phyloP scores from a whole-genome alignment of 202 grass and related monocot species.

The Dendrocalamus latiflorus region DNA sequence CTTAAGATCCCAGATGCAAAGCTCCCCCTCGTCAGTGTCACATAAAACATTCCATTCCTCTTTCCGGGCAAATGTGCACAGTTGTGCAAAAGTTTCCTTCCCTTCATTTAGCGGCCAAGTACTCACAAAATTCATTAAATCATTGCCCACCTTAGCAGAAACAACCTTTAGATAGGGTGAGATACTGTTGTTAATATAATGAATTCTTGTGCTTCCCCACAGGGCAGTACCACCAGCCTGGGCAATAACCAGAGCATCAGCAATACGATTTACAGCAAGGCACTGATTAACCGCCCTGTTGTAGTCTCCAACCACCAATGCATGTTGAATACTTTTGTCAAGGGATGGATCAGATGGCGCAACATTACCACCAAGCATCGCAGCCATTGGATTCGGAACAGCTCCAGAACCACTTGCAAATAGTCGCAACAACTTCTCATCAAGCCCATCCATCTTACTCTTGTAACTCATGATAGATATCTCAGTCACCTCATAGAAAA shows the following conservation, averaged over 20 bases:
- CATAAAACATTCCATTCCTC: slow-evolving; percentile 91
- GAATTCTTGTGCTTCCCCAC: slow-evolving; percentile 81
- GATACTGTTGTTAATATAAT: slow-evolving; percentile 75
- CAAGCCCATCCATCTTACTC: too few species aligned
- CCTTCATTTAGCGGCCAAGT: slow-evolving; percentile 88
- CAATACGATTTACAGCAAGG: slow-evolving; percentile 87
- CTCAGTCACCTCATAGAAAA: too few species aligned
- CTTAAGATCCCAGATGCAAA: too few species aligned
- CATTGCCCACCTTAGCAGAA: slow-evolving; percentile 92
- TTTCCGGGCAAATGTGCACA: slow-evolving; percentile 86
- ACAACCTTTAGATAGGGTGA: slow-evolving; percentile 96
- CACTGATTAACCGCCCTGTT: slow-evolving; percentile 84
- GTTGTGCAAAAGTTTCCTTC: slow-evolving; percentile 95
- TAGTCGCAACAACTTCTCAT: too few species aligned
- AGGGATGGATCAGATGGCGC: slow-evolving; percentile 46
- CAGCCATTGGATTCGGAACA: too few species aligned
- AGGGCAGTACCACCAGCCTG: slow-evolving; percentile 82
- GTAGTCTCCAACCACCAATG: slow-evolving; percentile 94
- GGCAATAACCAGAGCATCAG: slow-evolving; percentile 98
- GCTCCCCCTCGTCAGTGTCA: too few species aligned
- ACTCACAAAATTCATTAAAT: slow-evolving; percentile 81
- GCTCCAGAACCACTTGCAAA: too few species aligned
- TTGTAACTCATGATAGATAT: too few species aligned
- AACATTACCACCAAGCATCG: slow-evolving; percentile 44
- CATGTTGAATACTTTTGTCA: slow-evolving; percentile 84